phyloP scores from a whole-genome alignment of 2,329 filamentous ascomycete species.

The Chaetomium strumarium region DNA sequence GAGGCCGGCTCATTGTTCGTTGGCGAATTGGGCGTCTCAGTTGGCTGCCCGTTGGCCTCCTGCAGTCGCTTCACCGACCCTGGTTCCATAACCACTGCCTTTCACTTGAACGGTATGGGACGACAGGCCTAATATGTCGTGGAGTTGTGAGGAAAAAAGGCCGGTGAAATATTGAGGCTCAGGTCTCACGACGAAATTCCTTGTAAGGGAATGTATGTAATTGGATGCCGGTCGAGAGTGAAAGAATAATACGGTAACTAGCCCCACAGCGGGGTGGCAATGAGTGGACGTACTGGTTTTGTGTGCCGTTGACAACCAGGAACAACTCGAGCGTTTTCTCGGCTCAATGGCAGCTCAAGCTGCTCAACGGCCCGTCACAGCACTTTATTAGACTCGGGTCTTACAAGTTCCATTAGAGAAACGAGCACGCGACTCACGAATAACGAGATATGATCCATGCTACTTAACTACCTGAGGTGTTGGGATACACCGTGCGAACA shows the following conservation, averaged over 20 bases:
- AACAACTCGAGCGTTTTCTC: too few species aligned
- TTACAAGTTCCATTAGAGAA: too few species aligned
- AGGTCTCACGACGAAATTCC: not conserved
- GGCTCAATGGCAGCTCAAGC: too few species aligned
- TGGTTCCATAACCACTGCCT: constrained; percentile 13
- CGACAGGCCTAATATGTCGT: not conserved
- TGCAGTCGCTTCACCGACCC: not conserved
- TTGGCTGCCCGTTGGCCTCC: constrained; percentile 14
- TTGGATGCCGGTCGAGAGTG: not conserved
- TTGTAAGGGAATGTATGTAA: too few species aligned
- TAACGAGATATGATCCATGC: too few species aligned
- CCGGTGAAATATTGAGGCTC: not conserved
- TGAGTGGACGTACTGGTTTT: not conserved
- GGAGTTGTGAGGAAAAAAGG: not conserved
- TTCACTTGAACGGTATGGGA: not conserved
- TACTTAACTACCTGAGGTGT: too few species aligned
- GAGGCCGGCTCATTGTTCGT: constrained; percentile 29
- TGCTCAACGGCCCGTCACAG: too few species aligned
- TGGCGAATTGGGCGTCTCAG: constrained; percentile 22
- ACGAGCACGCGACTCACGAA: too few species aligned
- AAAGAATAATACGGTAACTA: constrained; percentile 1
- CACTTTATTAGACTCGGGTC: too few species aligned
- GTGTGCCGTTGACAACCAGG: not conserved
- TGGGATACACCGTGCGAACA: too few species aligned
- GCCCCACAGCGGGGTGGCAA: constrained; percentile 20